Evolutionary conservation across 306 rosid genomes (phyloP).

Genomic region (Citrullus amarus): DNA sequence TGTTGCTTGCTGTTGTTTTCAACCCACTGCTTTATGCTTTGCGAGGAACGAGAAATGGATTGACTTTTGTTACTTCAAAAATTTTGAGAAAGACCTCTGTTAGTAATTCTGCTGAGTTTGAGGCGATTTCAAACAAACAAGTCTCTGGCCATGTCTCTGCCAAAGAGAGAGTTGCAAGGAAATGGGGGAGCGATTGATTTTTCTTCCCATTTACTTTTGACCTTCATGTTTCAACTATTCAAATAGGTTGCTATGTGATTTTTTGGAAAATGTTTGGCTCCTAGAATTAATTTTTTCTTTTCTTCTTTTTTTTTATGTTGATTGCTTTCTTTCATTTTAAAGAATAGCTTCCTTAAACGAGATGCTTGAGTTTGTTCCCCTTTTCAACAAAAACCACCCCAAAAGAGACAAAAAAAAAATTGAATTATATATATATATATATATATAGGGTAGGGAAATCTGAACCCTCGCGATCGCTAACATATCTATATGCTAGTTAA

Average conservation of each 20-base stretch:
- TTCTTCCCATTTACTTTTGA: constrained; percentile 20
- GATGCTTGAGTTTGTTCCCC: neutral
- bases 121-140: constrained; percentile 26
- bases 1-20: constrained; percentile 65
- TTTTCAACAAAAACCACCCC: neutral
- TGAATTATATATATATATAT: neutral
- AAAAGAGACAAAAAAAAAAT: neutral
- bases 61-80: constrained; percentile 40
- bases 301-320: neutral
- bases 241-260: neutral
- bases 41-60: constrained; percentile 71
- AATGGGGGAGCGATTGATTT: constrained; percentile 58
- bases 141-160: constrained; percentile 45
- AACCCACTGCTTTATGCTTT: constrained; percentile 70
- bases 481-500: too few species aligned
- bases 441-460: too few species aligned
- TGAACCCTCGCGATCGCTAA: too few species aligned
- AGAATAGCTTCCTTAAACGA: neutral
- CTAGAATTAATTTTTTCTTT: neutral
- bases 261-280: neutral
- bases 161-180: constrained; percentile 59
- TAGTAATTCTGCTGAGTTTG: constrained; percentile 20
- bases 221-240: neutral
- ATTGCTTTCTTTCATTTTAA: neutral
- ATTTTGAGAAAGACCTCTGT: constrained; percentile 31